Evolutionary conservation across 2,329 filamentous ascomycete species (phyloP).

Genomic region (Aspergillus flavus): DNA sequence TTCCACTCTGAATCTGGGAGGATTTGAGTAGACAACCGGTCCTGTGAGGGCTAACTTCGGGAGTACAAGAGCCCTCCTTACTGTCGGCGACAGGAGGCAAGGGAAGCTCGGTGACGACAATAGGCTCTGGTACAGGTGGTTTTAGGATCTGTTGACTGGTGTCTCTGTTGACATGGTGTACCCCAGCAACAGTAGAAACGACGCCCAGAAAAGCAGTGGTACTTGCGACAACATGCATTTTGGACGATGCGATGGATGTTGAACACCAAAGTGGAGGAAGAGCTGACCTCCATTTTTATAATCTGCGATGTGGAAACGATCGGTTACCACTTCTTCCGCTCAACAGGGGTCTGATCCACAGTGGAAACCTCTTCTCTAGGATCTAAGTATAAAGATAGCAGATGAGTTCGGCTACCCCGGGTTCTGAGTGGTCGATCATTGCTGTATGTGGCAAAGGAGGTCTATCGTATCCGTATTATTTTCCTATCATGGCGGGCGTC

Average conservation of each 20-base stretch:
- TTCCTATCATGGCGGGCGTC: neutral
- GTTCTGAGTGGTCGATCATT: neutral
- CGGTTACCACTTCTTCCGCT: neutral
- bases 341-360: neutral
- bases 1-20: conserved; percentile 30
- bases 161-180: neutral
- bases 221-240: neutral
- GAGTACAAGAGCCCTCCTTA: conserved; percentile 35
- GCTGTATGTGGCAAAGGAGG: neutral
- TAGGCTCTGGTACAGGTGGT: conserved; percentile 31
- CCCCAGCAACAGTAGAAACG: neutral
- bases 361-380: neutral
- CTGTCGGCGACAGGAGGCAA: conserved; percentile 40
- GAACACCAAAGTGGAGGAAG: neutral
- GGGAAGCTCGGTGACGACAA: conserved; percentile 39
- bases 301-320: neutral
- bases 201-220: neutral
- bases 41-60: conserved; percentile 34
- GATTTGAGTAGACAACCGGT: conserved; percentile 43
- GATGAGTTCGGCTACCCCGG: neutral
- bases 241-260: neutral
- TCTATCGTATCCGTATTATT: neutral
- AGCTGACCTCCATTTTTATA: neutral
- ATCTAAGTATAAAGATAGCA: neutral
- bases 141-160: neutral